Conservation (phyloP, 2,329 filamentous ascomycete species). For the Colletotrichum acutatum region DNA sequence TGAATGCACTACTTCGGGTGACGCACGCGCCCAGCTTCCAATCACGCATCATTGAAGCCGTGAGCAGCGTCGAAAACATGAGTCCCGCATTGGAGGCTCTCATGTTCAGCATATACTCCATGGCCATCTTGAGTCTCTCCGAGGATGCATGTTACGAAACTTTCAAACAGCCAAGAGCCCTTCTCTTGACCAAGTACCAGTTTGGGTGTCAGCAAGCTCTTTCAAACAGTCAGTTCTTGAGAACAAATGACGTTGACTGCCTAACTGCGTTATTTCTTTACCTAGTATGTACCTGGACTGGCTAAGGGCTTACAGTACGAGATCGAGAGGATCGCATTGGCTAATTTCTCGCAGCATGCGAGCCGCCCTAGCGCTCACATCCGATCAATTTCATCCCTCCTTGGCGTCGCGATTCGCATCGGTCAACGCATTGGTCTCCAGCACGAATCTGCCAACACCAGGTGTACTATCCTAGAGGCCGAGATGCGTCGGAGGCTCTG, state of each 20-base stretch:
- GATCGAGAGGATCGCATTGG: not conserved
- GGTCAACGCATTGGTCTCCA: not conserved
- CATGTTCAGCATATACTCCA: not conserved
- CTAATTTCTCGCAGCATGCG: not conserved
- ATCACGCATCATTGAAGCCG: not conserved
- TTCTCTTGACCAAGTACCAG: not conserved
- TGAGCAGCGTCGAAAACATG: not conserved
- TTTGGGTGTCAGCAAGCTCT: not conserved
- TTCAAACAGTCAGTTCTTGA: not conserved
- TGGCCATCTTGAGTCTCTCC: not conserved
- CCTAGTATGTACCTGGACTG: not conserved
- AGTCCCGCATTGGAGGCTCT: not conserved
- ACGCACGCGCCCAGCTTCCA: not conserved
- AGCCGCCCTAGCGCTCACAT: not conserved
- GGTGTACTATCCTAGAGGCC: constrained; percentile 55
- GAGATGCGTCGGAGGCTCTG: constrained; percentile 71
- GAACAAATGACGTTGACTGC: not conserved
- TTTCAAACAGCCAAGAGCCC: not conserved
- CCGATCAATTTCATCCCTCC: not conserved
- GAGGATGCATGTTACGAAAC: not conserved
- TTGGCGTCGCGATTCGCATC: not conserved
- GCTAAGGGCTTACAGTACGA: not conserved
- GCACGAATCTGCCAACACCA: constrained; percentile 13
- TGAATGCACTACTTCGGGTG: not conserved
- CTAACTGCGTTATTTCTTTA: not conserved